Evolutionary conservation across 1,139 yeast species (phyloP).

Genomic region (Yamadazyma siamensis): DNA sequence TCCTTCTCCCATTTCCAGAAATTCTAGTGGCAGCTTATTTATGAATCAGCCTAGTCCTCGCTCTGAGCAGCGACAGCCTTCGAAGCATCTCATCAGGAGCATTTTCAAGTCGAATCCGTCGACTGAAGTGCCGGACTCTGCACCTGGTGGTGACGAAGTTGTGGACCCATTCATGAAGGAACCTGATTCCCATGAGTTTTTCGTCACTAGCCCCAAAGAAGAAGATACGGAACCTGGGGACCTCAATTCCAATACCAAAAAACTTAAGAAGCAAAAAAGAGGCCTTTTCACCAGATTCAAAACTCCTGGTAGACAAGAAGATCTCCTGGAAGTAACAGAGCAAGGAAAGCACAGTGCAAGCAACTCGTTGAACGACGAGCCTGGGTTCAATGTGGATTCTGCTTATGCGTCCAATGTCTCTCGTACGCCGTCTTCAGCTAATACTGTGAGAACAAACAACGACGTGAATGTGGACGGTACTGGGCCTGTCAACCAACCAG

Average conservation of each 20-base stretch:
- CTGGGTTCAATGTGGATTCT: constrained; percentile 4
- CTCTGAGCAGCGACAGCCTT: constrained; percentile 22
- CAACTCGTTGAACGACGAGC: constrained; percentile 8
- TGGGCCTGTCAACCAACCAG: constrained; percentile 34
- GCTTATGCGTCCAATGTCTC: constrained; percentile 13
- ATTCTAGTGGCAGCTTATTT: constrained; percentile 7
- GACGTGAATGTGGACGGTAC: too few species aligned
- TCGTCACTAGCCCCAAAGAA: constrained; percentile 22
- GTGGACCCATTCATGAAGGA: background rate
- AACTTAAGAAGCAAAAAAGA: constrained; percentile 31
- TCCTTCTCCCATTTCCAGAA: constrained; percentile 17
- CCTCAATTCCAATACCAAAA: constrained; percentile 18
- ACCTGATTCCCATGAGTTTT: constrained; percentile 12
- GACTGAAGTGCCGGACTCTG: background rate
- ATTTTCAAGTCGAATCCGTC: constrained; percentile 33
- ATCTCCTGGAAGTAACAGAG: background rate
- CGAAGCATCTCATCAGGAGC: constrained; percentile 39
- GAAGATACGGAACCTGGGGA: constrained; percentile 20
- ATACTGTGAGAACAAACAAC: constrained; percentile 15
- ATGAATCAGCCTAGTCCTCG: constrained; percentile 12
- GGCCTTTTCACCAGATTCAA: constrained; percentile 43
- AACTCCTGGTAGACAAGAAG: constrained; percentile 23
- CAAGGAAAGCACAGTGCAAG: constrained; percentile 2
- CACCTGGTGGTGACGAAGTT: constrained; percentile 1
- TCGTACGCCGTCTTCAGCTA: constrained; percentile 24